These are phyloP conservation scores for Aspergillus sp. DNA, from an alignment of 2,329 filamentous ascomycete species.

Conservation along the genomic window DNA sequence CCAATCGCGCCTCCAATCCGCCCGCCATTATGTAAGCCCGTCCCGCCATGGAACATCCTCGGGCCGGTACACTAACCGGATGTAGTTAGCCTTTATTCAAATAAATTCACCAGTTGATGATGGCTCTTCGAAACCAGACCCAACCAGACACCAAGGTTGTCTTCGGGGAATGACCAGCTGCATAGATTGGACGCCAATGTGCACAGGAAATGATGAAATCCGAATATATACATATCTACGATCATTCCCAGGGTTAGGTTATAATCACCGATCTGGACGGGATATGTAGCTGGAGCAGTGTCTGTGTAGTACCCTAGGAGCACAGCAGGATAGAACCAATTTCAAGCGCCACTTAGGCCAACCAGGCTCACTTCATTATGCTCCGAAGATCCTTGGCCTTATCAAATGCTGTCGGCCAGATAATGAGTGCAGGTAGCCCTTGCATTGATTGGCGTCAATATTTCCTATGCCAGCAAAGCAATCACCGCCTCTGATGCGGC, in stretches of 20 bases:
- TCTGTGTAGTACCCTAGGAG: too few species aligned
- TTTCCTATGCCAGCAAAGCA: constrained; percentile 1
- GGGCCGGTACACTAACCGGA: neutral
- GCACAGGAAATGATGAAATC: too few species aligned
- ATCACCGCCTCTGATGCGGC: constrained; percentile 2
- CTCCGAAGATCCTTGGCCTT: neutral
- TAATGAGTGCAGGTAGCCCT: constrained; percentile 5
- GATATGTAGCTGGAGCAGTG: too few species aligned
- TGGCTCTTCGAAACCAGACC: too few species aligned
- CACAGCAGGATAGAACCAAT: neutral
- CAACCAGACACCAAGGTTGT: too few species aligned
- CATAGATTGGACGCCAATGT: too few species aligned
- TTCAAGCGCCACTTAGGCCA: neutral
- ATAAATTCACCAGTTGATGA: neutral
- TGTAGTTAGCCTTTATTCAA: neutral
- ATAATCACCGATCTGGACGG: too few species aligned
- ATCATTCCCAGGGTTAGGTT: too few species aligned
- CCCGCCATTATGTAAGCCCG: neutral
- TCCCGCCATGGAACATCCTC: neutral
- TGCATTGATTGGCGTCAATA: constrained; percentile 3
- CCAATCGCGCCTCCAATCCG: neutral
- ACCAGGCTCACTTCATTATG: neutral
- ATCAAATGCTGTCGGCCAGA: neutral
- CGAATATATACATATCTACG: too few species aligned
- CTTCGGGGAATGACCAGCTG: too few species aligned